Evolutionary conservation across 495 filamentous ascomycete species (phyloP).

Genomic region (Bryoglossum gracile): DNA sequence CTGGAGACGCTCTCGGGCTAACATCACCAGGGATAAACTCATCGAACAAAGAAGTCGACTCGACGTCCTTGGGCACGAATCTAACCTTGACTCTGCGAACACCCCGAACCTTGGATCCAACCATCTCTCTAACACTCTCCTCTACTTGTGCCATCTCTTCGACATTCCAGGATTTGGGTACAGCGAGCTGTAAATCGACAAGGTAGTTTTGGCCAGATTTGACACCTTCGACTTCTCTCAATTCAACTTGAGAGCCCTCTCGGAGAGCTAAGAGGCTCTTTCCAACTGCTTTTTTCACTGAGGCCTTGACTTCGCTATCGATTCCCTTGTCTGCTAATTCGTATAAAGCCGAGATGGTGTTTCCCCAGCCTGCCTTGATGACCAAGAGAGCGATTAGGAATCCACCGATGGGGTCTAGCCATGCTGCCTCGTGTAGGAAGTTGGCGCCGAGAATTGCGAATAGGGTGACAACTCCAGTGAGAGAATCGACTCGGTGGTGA

Average conservation of each 20-base stretch:
- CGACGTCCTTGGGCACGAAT: slow-evolving; percentile 61
- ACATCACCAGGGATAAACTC: slow-evolving; percentile 71
- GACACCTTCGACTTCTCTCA: slow-evolving; percentile 70
- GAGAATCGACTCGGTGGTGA: slow-evolving; percentile 91
- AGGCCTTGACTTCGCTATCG: slow-evolving; percentile 69
- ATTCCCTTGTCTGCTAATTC: slow-evolving; percentile 88
- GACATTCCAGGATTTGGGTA: slow-evolving; percentile 65
- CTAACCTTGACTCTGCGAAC: slow-evolving; percentile 73
- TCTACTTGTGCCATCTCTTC: slow-evolving; percentile 62
- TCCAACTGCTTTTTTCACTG: slow-evolving; percentile 54
- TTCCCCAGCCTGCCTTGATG: slow-evolving; percentile 79
- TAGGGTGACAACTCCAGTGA: slow-evolving; percentile 89
- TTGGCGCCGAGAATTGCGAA: slow-evolving; percentile 84
- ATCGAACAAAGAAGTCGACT: slow-evolving; percentile 50
- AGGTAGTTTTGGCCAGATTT: slow-evolving; percentile 95
- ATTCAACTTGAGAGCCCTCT: slow-evolving; percentile 45
- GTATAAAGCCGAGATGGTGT: slow-evolving; percentile 71
- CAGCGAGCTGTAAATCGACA: slow-evolving; percentile 76
- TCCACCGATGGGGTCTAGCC: slow-evolving; percentile 94
- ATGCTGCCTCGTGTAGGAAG: slow-evolving; percentile 70
- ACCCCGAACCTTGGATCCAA: slow-evolving; percentile 71
- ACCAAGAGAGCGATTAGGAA: slow-evolving; percentile 88
- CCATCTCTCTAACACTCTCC: slow-evolving; percentile 55
- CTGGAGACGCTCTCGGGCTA: slow-evolving; percentile 54
- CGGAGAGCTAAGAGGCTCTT: slow-evolving; percentile 47